phyloP scores from a whole-genome alignment of 148 eudicot species.

The Beta vulgaris region DNA sequence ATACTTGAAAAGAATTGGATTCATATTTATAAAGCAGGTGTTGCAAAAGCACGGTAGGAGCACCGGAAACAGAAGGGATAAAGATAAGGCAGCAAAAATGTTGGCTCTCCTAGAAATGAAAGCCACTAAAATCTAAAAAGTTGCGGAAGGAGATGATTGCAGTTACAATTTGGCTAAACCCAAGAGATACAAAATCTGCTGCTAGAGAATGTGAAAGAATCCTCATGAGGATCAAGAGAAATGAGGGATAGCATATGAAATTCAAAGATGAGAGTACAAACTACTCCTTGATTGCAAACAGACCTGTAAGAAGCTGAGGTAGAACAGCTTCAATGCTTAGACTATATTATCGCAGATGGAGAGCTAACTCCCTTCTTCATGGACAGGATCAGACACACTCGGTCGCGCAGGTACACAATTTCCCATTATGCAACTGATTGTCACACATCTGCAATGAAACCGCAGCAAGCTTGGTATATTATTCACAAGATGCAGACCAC shows the following conservation, averaged over 20 bases:
- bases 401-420: background rate
- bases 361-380: background rate
- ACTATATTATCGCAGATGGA: background rate
- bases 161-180: background rate
- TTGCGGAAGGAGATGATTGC: background rate
- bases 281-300: background rate
- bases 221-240: conserved; percentile 7
- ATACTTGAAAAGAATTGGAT: no score
- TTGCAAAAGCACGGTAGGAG: background rate
- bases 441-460: no score
- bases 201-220: background rate
- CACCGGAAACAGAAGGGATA: background rate
- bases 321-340: conserved; percentile 10
- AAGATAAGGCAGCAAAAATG: background rate
- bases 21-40: background rate
- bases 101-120: conserved; percentile 9
- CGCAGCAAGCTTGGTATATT: no score
- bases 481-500: no score
- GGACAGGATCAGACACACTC: conserved; percentile 4
- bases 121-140: background rate
- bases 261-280: background rate
- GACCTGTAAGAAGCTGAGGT: background rate
- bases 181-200: background rate
- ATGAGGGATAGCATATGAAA: background rate
- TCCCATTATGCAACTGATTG: no score